Conservation (phyloP, 768 basidiomycete genomes). For the Hemileccinum rubropunctum region DNA sequence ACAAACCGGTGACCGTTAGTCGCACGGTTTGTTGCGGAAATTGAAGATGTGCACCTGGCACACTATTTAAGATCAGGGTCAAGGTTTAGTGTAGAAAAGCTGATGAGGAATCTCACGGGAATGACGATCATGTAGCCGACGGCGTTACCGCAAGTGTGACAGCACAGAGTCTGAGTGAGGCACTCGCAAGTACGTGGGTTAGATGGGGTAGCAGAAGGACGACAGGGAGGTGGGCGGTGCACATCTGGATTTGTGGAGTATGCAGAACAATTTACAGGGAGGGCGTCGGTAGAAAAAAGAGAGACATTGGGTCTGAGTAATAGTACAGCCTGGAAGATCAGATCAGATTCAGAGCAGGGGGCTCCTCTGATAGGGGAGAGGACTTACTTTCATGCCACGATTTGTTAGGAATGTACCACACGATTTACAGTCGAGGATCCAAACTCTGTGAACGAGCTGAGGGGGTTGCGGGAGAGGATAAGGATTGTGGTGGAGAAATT, state of each 20-base stretch:
- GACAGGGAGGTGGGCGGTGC: constrained; percentile 38
- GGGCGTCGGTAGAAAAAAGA: constrained; percentile 79
- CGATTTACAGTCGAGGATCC: constrained; percentile 74
- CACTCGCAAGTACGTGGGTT: constrained; percentile 73
- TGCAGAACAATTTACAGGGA: constrained; percentile 74
- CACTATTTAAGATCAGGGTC: constrained; percentile 42
- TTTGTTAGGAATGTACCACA: constrained; percentile 78
- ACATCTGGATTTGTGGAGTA: constrained; percentile 49
- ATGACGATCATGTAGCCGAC: constrained; percentile 82
- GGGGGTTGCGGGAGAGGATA: constrained; percentile 40
- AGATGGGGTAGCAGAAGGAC: constrained; percentile 32
- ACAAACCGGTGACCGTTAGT: constrained; percentile 88
- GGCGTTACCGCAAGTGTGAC: constrained; percentile 70
- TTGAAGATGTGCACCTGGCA: constrained; percentile 68
- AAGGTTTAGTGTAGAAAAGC: constrained; percentile 3
- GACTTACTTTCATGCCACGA: constrained; percentile 76
- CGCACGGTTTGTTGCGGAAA: constrained; percentile 60
- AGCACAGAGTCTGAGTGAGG: constrained; percentile 77
- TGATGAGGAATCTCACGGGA: constrained; percentile 39
- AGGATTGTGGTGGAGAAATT: constrained; percentile 39
- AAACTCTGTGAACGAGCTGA: constrained; percentile 65
- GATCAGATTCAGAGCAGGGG: constrained; percentile 1
- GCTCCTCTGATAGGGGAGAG: neutral
- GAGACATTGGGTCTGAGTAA: constrained; percentile 77
- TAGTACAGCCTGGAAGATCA: constrained; percentile 63